These are phyloP conservation scores for Aspergillus asperescens DNA, from an alignment of 495 filamentous ascomycete genomes.

Conservation along the genomic window DNA sequence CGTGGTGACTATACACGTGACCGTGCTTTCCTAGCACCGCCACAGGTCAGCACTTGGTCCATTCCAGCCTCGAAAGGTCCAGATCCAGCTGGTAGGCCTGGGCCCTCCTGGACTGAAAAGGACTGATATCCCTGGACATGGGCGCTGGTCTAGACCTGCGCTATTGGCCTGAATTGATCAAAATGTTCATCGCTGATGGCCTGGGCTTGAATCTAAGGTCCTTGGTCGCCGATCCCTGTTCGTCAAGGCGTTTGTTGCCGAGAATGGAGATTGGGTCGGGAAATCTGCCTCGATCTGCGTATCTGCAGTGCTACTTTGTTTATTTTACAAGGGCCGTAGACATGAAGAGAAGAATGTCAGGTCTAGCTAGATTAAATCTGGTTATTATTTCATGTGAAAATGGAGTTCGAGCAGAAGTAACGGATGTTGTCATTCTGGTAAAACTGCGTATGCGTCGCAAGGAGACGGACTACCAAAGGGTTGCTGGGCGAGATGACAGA, in stretches of 20 bases:
- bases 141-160: slow-evolving; percentile 30
- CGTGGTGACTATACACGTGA: slow-evolving; percentile 11
- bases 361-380: no score
- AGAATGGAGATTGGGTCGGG: neutral
- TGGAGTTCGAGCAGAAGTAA: neutral
- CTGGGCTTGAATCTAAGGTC: slow-evolving; percentile 3
- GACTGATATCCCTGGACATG: slow-evolving; percentile 16
- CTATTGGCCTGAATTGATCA: neutral
- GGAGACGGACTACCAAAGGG: no score
- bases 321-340: no score
- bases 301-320: neutral
- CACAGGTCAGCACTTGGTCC: slow-evolving; percentile 1
- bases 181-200: neutral
- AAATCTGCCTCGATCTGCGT: neutral
- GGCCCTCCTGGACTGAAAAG: slow-evolving; percentile 27
- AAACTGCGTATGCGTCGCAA: neutral
- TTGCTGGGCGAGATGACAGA: neutral
- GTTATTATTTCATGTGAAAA: neutral
- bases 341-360: no score
- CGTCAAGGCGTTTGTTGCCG: slow-evolving; percentile 1
- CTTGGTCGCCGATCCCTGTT: slow-evolving; percentile 11
- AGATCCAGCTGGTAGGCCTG: slow-evolving; percentile 29
- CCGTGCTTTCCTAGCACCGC: slow-evolving; percentile 1
- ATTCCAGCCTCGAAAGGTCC: slow-evolving; percentile 21
- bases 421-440: neutral